Conservation (phyloP, 2,329 filamentous ascomycete species). For the Scedosporium boydii region DNA sequence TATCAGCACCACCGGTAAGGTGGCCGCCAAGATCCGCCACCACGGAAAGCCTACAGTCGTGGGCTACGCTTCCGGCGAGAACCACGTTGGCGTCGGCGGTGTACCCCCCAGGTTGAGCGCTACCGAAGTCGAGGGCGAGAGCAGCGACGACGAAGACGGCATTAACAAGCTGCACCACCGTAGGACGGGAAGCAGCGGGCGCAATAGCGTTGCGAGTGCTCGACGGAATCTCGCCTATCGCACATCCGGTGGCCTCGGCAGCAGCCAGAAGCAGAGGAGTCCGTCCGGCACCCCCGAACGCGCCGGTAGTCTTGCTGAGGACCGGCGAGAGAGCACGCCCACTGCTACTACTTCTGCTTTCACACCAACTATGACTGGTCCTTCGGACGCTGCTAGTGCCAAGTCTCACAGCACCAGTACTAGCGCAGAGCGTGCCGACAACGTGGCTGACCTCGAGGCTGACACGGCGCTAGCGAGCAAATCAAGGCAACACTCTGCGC, state of each 20-base stretch:
- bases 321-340: conserved; percentile 22
- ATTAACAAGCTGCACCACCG: conserved; percentile 47
- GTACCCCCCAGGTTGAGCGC: conserved; percentile 88
- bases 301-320: conserved; percentile 39
- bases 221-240: conserved; percentile 40
- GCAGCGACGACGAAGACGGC: conserved; percentile 65
- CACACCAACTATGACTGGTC: not conserved
- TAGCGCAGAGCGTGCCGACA: conserved; percentile 52
- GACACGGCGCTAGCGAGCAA: conserved; percentile 46
- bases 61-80: conserved; percentile 67
- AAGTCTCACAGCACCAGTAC: conserved; percentile 42
- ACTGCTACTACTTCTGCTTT: conserved; percentile 15
- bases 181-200: conserved; percentile 64
- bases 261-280: conserved; percentile 36
- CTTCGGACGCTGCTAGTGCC: conserved; percentile 32
- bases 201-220: conserved; percentile 54
- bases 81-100: conserved; percentile 64
- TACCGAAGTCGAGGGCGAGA: conserved; percentile 87
- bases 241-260: conserved; percentile 35
- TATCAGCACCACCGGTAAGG: conserved; percentile 51
- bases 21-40: conserved; percentile 80
- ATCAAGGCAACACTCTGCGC: conserved; percentile 44
- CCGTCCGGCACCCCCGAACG: conserved; percentile 48
- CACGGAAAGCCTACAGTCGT: conserved; percentile 72
- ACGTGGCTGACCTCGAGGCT: conserved; percentile 43